Conservation (phyloP, 257 asterid genomes). For the Sherardia arvensis region DNA sequence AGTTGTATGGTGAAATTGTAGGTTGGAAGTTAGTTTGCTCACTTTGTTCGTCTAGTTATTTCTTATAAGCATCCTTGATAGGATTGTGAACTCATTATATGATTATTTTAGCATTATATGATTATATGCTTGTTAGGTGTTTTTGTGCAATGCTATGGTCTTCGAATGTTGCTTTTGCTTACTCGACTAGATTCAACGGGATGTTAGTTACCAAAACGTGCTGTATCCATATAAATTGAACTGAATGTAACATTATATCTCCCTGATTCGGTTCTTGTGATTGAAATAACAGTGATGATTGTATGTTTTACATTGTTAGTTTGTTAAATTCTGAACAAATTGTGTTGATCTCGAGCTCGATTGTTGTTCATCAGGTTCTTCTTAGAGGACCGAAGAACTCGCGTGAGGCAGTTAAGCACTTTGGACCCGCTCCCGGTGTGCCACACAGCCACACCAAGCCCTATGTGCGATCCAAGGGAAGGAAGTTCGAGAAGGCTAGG, state of each 20-base stretch:
- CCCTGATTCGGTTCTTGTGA: too few species aligned
- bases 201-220: too few species aligned
- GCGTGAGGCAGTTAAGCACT: slow-evolving; percentile 94
- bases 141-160: background rate
- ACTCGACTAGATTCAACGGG: too few species aligned
- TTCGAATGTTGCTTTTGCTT: too few species aligned
- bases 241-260: too few species aligned
- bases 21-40: too few species aligned
- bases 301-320: background rate
- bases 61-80: background rate
- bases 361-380: slow-evolving; percentile 57
- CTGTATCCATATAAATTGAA: too few species aligned
- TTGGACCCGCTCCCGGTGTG: slow-evolving; percentile 99
- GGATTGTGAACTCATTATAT: background rate
- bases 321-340: background rate
- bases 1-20: background rate
- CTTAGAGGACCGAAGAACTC: slow-evolving; percentile 80
- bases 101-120: background rate
- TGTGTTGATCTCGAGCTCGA: background rate
- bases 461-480: slow-evolving; percentile 81
- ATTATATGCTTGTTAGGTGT: too few species aligned
- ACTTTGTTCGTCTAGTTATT: background rate
- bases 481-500: slow-evolving; percentile 87
- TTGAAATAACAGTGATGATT: background rate
- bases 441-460: slow-evolving; percentile 98